phyloP scores from a whole-genome alignment of 2,329 filamentous ascomycete species.

The Alternaria solani region DNA sequence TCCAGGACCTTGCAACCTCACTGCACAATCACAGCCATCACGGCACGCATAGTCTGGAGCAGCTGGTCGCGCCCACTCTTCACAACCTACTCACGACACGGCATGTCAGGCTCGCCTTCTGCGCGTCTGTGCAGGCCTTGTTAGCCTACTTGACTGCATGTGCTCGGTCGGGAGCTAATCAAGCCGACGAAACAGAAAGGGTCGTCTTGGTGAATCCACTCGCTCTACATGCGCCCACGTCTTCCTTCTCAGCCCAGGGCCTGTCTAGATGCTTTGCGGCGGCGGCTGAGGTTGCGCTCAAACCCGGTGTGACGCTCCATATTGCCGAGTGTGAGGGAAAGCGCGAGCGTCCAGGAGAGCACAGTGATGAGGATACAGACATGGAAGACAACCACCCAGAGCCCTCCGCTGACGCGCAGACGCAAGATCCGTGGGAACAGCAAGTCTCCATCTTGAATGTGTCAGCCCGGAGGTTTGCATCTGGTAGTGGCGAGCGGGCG shows the following conservation, averaged over 20 bases:
- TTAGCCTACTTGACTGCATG: slow-evolving; percentile 74
- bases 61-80: slow-evolving; percentile 70
- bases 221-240: slow-evolving; percentile 70
- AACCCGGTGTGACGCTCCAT: slow-evolving; percentile 47
- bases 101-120: slow-evolving; percentile 75
- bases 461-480: slow-evolving; percentile 52
- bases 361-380: slow-evolving; percentile 63
- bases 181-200: slow-evolving; percentile 24
- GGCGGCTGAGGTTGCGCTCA: slow-evolving; percentile 67
- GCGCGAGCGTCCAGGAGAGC: slow-evolving; percentile 53
- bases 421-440: slow-evolving; percentile 54
- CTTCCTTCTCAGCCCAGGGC: slow-evolving; percentile 79
- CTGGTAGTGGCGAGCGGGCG: slow-evolving; percentile 46
- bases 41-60: slow-evolving; percentile 22
- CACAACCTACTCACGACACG: slow-evolving; percentile 73
- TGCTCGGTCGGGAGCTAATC: slow-evolving; percentile 19
- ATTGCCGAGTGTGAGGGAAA: slow-evolving; percentile 51
- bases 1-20: slow-evolving; percentile 65
- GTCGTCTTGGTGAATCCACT: slow-evolving; percentile 73
- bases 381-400: slow-evolving; percentile 33
- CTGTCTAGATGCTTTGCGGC: slow-evolving; percentile 68
- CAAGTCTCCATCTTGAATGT: slow-evolving; percentile 58
- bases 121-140: slow-evolving; percentile 77
- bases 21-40: slow-evolving; percentile 42
- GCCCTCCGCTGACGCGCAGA: background rate